Evolutionary conservation across 345 rosid species (phyloP).

Genomic region (Brassica carinata): DNA sequence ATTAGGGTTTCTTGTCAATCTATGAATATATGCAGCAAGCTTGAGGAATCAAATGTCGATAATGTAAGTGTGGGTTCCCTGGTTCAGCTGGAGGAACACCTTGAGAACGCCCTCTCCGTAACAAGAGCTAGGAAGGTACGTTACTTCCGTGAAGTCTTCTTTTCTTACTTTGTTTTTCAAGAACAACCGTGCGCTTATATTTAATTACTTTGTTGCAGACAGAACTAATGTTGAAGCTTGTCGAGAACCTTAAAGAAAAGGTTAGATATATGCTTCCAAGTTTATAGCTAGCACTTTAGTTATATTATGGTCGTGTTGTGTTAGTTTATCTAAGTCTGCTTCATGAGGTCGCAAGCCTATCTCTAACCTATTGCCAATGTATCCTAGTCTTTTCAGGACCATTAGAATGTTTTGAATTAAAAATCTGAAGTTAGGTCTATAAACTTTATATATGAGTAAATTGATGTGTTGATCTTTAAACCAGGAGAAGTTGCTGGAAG

Average conservation of each 20-base stretch:
- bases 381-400: not conserved
- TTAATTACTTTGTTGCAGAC: constrained; percentile 26
- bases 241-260: constrained; percentile 39
- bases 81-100: constrained; percentile 32
- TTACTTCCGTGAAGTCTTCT: not conserved
- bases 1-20: constrained; percentile 21
- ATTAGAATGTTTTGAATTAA: not conserved
- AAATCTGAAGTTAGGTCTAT: not conserved
- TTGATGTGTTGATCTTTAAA: not conserved
- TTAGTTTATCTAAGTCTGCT: not conserved
- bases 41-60: constrained; percentile 29
- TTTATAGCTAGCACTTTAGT: not conserved
- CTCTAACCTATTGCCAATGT: not conserved
- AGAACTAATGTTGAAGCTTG: constrained; percentile 37
- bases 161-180: not conserved
- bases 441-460: not conserved
- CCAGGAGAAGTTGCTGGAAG: constrained; percentile 4
- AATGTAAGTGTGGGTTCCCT: constrained; percentile 23
- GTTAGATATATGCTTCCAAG: constrained; percentile 19
- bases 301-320: not conserved
- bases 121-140: constrained; percentile 43
- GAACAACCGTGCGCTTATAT: not conserved
- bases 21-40: constrained; percentile 34
- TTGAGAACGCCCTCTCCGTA: constrained; percentile 34
- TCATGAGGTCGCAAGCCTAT: not conserved